Evolutionary conservation across 1,284 basidiomycete species (phyloP), one percentile per base, ranked within the genome.

Genomic region (Ceratobasidium sp.): DNA sequence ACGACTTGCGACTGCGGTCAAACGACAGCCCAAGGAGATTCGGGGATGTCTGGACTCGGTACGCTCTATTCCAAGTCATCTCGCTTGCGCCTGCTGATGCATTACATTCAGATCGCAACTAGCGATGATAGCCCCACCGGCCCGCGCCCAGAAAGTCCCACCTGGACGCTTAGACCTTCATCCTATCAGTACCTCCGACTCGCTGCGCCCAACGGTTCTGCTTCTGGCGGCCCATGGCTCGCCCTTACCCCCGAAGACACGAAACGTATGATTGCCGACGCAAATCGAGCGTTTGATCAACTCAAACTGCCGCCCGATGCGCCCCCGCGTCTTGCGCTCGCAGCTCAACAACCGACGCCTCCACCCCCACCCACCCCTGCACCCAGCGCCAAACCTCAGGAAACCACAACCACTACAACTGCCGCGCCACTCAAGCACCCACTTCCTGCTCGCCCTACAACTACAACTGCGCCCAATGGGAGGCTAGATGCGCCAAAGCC

Each of bases 1-100:
- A 22, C 43, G 44, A 32, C 70, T 73, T 40, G 70, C 70, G n/a
- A 59, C 44, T 29, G 49, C 70, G 29, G 44, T 73, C 34, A 73
- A 73, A 52, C 70, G 70, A 49, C 70, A 62, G 70, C 57, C 70
- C 46, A 73, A 73, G 49, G 70, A 73, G 57, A 62, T 73, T 44
- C 70, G 70, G 5, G 56, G 56, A n/a, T 73, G 57, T 34, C 49
- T 73, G 5, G 70, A 73, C 70, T 73, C 59, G 70, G 70, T 73
- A 57, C 46, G 70, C 46, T 71, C 37, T 40, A 64, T 64, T 64
- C 46, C 62, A 22, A 46, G 62, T 37, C 32, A 11, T 52, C 19
- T 49, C 69, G 22, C 40, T 43, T 69, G 54, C 8, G 13, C 46
- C 29, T 22, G 32, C 8, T 37, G 22, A 69, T 69, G 43, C 29